Base-by-base conservation (phyloP, 1,284 basidiomycete genomes). In the Acaromyces ingoldii region DNA sequence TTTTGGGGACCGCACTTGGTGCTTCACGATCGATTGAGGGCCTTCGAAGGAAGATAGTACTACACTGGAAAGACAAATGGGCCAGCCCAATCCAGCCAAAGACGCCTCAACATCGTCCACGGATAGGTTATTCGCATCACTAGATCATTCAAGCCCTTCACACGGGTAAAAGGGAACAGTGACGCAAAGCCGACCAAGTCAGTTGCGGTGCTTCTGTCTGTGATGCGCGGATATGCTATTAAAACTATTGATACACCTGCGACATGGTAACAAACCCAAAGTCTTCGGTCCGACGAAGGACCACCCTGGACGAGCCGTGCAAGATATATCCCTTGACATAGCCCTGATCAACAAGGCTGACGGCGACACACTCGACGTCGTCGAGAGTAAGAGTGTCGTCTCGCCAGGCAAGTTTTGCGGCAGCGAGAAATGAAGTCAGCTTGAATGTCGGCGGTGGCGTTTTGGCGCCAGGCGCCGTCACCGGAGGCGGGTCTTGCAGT, bases 251-350 rank as follows among this genome's bases (percentile, higher is more conserved):
- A 30, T 30, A 45, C 17, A 45, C 42, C 22, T 11, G 19, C 29
- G 29, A 31, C 42, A 45, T 45, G 19, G 17, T 13, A 22, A 15
- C 25, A 29, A 45, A 45, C 4, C 42, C 42, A 45, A 45, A 45
- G 26, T 45, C 42, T 6, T 13, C 42, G 4, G 42, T 45, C 15
- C 42, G n/a, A 5, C 42, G 76, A 34, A 77, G 48, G 3, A 77
- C 76, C 6, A 78, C 51, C 50, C 76, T 55, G 15, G 61, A 58
- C 39, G 74, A 74, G 25, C 70, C 70, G 45, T 77, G 77, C 15
- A 76, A 53, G 11, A 77, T 75, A 63, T 78, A 78, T 2, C 73
- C 77, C 49, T 78, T 78, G 51, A 77, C 51, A 55, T 76, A 75
- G 30, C 77, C 77, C 64, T 76, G 60, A 41, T 78, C 78, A 52